Percentiles rank a stretch among this genome's conserved stretches.
These are phyloP conservation scores for Xylariaceae sp. DNA, from an alignment of 2,329 filamentous ascomycete genomes.

Conservation along the genomic window DNA sequence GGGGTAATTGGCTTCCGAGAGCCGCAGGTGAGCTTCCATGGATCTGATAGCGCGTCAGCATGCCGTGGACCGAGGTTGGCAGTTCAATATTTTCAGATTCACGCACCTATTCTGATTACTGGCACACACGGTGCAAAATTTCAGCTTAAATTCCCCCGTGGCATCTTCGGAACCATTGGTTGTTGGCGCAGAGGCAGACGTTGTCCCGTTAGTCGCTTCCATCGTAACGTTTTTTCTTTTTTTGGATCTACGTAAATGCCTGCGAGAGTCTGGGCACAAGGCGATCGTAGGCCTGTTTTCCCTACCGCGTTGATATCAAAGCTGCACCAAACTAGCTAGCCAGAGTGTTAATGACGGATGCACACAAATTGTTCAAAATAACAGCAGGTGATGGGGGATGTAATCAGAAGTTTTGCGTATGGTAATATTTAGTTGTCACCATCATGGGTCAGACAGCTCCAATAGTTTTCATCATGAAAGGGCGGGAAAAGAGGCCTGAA, in stretches of 20 bases:
- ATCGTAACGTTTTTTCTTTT: conserved; percentile 8
- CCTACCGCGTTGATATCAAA: no score
- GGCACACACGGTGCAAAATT: conserved; percentile 97
- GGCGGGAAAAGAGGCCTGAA: neutral
- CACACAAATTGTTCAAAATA: no score
- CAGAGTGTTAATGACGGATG: no score
- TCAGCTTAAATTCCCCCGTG: conserved; percentile 72
- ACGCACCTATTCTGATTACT: conserved; percentile 94
- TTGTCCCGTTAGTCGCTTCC: conserved; percentile 40
- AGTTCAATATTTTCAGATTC: no score
- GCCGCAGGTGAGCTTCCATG: conserved; percentile 98
- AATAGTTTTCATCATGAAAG: conserved; percentile 53
- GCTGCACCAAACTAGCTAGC: no score
- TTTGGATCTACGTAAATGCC: neutral
- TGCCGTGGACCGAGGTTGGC: neutral
- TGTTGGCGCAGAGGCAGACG: conserved; percentile 22
- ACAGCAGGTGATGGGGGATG: no score
- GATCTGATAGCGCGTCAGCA: conserved; percentile 47
- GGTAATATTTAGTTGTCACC: conserved; percentile 53
- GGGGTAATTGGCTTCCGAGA: conserved; percentile 82
- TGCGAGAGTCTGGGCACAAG: no score
- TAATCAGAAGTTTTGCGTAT: conserved; percentile 54
- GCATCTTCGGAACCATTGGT: conserved; percentile 45
- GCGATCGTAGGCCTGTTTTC: no score
- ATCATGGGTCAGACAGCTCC: conserved; percentile 69